phyloP scores from a whole-genome alignment of 208 protist genomes.

The Trypanosoma vivax region DNA sequence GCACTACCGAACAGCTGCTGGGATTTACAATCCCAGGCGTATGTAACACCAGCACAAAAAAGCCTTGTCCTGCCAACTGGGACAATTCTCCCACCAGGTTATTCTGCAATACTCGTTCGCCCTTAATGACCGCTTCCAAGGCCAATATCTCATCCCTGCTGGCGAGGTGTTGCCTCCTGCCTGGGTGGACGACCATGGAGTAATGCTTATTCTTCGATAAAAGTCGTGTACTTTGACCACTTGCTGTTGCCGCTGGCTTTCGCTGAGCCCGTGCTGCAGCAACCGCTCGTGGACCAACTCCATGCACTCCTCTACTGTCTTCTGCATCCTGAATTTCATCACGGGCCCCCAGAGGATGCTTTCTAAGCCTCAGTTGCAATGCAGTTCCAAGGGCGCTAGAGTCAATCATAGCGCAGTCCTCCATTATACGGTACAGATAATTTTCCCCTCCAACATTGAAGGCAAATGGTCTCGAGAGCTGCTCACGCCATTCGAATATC shows the following conservation, averaged over 20 bases:
- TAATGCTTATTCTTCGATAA: too few relatives aligned
- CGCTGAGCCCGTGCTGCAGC: too few relatives aligned
- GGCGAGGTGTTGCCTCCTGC: neutral
- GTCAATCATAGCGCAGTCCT: conserved; percentile 37
- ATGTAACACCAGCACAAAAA: conserved; percentile 44
- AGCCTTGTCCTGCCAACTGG: conserved; percentile 24
- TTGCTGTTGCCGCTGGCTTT: too few relatives aligned
- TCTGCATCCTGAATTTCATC: too few relatives aligned
- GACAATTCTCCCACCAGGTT: conserved; percentile 30
- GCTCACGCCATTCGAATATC: conserved; percentile 58
- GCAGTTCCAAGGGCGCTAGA: conserved; percentile 27
- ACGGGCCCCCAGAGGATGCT: conserved; percentile 41
- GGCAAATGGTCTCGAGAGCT: conserved; percentile 44
- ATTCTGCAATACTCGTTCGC: conserved; percentile 29
- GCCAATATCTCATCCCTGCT: conserved; percentile 30
- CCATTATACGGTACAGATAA: conserved; percentile 47
- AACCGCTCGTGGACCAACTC: conserved; percentile 27
- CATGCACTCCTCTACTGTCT: too few relatives aligned
- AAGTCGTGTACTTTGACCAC: too few relatives aligned
- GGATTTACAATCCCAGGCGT: conserved; percentile 38
- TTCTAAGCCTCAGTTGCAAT: conserved; percentile 30
- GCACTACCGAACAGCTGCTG: neutral
- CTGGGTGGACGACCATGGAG: too few relatives aligned
- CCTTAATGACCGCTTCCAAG: conserved; percentile 37
- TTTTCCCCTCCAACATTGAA: conserved; percentile 46